Percentiles rank a stretch among this genome's conserved stretches.
Conservation (phyloP, 768 basidiomycete species). For the Rhizopogon vesiculosus region DNA sequence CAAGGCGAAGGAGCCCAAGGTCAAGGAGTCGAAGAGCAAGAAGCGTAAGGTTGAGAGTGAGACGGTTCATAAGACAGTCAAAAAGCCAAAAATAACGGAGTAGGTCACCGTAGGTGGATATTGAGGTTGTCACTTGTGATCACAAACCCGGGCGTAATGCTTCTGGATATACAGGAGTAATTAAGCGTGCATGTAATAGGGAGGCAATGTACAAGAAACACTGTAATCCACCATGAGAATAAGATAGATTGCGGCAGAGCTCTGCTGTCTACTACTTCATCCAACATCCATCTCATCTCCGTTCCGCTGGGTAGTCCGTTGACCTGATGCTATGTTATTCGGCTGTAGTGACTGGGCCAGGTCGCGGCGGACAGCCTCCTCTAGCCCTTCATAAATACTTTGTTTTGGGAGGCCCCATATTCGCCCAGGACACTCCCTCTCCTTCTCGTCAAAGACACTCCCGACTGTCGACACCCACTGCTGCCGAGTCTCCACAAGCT, state of each 20-base stretch:
- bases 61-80: conserved; percentile 37
- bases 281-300: conserved; percentile 70
- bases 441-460: conserved; percentile 69
- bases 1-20: conserved; percentile 6
- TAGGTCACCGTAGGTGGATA: background rate
- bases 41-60: conserved; percentile 49
- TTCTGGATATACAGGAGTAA: conserved; percentile 9
- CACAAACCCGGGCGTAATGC: background rate
- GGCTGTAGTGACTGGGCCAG: conserved; percentile 20
- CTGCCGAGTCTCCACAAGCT: conserved; percentile 70
- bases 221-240: conserved; percentile 15
- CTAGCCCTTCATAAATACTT: conserved; percentile 74
- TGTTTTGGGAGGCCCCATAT: conserved; percentile 74
- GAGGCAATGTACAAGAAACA: conserved; percentile 19
- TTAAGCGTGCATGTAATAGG: conserved; percentile 13
- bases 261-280: conserved; percentile 23
- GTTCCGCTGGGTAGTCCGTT: conserved; percentile 33
- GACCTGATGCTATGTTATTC: conserved; percentile 12
- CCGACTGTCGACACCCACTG: conserved; percentile 80
- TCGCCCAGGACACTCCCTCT: conserved; percentile 56
- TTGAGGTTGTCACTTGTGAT: background rate
- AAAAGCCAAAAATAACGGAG: conserved; percentile 38
- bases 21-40: conserved; percentile 26
- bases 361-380: conserved; percentile 51
- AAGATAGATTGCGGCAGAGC: conserved; percentile 12